Conservation (phyloP, 2,329 filamentous ascomycete genomes). For the Aspergillus unguis region DNA sequence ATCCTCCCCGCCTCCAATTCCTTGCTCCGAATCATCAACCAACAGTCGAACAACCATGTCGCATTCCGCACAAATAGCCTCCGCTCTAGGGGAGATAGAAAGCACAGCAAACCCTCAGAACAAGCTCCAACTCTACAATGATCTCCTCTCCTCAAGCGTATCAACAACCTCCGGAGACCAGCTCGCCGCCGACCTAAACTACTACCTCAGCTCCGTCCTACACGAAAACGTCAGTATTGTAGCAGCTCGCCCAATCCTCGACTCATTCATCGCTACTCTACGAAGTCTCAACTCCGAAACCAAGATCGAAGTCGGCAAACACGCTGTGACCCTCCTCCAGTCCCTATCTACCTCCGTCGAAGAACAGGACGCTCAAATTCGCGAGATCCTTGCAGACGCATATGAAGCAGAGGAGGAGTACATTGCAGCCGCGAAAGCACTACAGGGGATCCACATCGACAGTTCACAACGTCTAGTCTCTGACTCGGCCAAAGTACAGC, state of each 20-base stretch:
- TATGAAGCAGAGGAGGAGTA: conserved; percentile 83
- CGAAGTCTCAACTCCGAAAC: conserved; percentile 54
- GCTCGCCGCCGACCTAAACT: conserved; percentile 61
- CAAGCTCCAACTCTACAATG: conserved; percentile 56
- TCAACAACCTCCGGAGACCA: conserved; percentile 44
- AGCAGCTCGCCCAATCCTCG: conserved; percentile 67
- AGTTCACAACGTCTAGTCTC: conserved; percentile 80
- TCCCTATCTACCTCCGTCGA: conserved; percentile 71
- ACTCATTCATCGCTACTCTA: conserved; percentile 64
- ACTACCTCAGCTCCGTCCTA: conserved; percentile 67
- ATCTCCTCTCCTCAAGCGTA: conserved; percentile 57
- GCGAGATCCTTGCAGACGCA: conserved; percentile 76
- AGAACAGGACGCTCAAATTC: conserved; percentile 77
- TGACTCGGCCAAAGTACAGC: conserved; percentile 73
- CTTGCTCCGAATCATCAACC: not conserved
- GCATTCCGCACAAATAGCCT: conserved; percentile 45
- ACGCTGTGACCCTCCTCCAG: conserved; percentile 66
- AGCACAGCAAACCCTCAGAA: conserved; percentile 46
- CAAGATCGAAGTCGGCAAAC: conserved; percentile 71
- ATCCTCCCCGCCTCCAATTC: not conserved
- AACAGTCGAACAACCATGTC: conserved; percentile 38
- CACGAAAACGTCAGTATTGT: conserved; percentile 70
- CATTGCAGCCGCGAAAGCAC: conserved; percentile 68
- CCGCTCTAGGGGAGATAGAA: conserved; percentile 51
- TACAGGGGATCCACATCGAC: conserved; percentile 84